Evolutionary conservation across 2,329 filamentous ascomycete species (phyloP), one percentile per base, ranked within the genome.

Genomic region (Didymella sp.): DNA sequence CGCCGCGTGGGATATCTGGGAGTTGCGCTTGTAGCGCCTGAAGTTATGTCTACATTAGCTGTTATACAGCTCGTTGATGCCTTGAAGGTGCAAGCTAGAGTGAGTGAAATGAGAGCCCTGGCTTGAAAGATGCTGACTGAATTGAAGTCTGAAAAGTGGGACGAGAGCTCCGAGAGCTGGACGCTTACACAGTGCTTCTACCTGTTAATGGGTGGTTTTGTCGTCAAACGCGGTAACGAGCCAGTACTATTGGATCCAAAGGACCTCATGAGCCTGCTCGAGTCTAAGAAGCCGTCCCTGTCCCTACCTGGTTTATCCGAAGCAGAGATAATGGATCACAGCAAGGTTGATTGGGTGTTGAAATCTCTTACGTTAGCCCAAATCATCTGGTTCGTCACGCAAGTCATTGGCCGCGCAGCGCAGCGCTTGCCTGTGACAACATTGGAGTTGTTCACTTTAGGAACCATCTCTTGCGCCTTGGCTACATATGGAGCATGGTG

Each of bases 361-460:
- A 46, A 25, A 13, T n/a, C 30, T 6, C 6, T 46, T 3, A 21
- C 44, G n/a, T 8, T 46, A 1, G 30, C 12, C 12, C 30, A 46
- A 27, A 13, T 15, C 9, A 25, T 19, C 13, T 46, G 44, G 30
- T 46, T 46, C 21, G 5, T 46, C 4, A 11, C 30, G 15, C 44
- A 46, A 25, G 6, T 27, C 13, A 19, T 46, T 8, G 44, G 44
- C n/a, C 44, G 44, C 21, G 60, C 57, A 5, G 40, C 41, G 1
- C 51, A 63, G 41, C n/a, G 48, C 1, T 47, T 65, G 4, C 37
- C 55, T 9, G 38, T 61, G 12, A 62, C 60, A 1, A 61, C 63
- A 3, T 13, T 69, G 5, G 66, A 67, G 46, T 54, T 66, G 8
- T 65, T 64, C 38, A 66, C 66, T 11, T 42, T 64, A 7, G 58